Conservation (phyloP, 495 filamentous ascomycete species). For the Jackrogersella minutella region DNA sequence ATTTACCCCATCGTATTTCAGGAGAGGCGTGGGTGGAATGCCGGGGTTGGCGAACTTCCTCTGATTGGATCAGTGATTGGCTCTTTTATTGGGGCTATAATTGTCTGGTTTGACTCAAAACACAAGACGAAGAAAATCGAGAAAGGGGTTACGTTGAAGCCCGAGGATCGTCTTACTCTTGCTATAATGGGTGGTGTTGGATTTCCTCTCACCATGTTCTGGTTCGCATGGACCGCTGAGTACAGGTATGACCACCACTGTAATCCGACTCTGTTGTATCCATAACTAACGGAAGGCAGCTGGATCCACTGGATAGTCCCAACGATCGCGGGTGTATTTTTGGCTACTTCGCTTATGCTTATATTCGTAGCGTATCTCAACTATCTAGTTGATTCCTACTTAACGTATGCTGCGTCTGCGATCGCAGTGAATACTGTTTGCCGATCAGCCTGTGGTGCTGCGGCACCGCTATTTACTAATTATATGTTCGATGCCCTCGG, state of each 20-base stretch:
- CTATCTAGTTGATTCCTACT: slow-evolving; percentile 76
- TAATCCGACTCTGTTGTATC: neutral
- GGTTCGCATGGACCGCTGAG: slow-evolving; percentile 60
- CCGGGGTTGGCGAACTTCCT: slow-evolving; percentile 61
- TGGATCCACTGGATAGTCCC: slow-evolving; percentile 59
- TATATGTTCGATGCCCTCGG: slow-evolving; percentile 65
- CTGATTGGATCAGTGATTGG: slow-evolving; percentile 51
- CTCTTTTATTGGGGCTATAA: slow-evolving; percentile 52
- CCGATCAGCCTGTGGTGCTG: slow-evolving; percentile 67
- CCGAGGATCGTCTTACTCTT: slow-evolving; percentile 55
- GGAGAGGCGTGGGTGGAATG: slow-evolving; percentile 61
- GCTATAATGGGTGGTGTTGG: slow-evolving; percentile 59
- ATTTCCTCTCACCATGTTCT: slow-evolving; percentile 61
- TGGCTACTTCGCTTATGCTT: slow-evolving; percentile 47
- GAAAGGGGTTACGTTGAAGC: slow-evolving; percentile 30
- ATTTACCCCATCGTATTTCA: slow-evolving; percentile 64
- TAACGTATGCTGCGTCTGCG: slow-evolving; percentile 71
- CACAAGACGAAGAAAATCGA: slow-evolving; percentile 41
- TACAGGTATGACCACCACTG: slow-evolving; percentile 11
- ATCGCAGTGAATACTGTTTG: slow-evolving; percentile 68
- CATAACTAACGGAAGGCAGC: slow-evolving; percentile 18
- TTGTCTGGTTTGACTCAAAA: slow-evolving; percentile 47
- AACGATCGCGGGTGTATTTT: slow-evolving; percentile 51
- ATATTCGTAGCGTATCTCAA: slow-evolving; percentile 64
- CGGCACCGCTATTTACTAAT: slow-evolving; percentile 69